phyloP scores from a whole-genome alignment of 768 basidiomycete genomes.

The Lactifluus hygrophoroides region DNA sequence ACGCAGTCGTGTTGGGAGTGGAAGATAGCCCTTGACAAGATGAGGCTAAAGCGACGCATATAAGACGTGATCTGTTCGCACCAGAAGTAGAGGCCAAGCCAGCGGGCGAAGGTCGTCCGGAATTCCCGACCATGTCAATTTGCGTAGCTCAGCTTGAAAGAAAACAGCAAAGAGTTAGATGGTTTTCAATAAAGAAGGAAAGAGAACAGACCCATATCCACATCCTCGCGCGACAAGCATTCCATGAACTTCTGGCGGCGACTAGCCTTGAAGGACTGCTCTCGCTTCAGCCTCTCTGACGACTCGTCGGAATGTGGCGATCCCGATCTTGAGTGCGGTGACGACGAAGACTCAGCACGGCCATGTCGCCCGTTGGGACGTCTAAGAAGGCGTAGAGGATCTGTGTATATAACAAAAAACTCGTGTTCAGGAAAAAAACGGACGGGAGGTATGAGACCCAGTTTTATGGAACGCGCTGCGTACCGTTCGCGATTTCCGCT shows the following conservation, averaged over 20 bases:
- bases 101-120: conserved; percentile 81
- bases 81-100: conserved; percentile 90
- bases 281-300: conserved; percentile 50
- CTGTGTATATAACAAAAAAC: conserved; percentile 3
- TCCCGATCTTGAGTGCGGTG: conserved; percentile 8
- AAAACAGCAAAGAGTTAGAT: background rate
- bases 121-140: conserved; percentile 92
- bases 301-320: conserved; percentile 12
- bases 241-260: conserved; percentile 75
- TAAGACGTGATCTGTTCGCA: conserved; percentile 33
- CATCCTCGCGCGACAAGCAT: conserved; percentile 65
- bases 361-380: background rate
- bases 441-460: too few species aligned
- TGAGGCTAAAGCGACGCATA: conserved; percentile 3
- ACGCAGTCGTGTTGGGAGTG: conserved; percentile 71
- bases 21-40: conserved; percentile 76
- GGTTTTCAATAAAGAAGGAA: background rate
- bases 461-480: background rate
- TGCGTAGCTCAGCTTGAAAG: conserved; percentile 64
- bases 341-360: background rate
- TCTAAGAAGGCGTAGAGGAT: conserved; percentile 16
- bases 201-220: conserved; percentile 59
- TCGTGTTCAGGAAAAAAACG: background rate
- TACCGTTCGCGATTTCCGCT: conserved; percentile 21
- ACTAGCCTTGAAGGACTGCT: conserved; percentile 71